phyloP scores from a whole-genome alignment of 108 stramenopile species.

The Cyclotella atomus region DNA sequence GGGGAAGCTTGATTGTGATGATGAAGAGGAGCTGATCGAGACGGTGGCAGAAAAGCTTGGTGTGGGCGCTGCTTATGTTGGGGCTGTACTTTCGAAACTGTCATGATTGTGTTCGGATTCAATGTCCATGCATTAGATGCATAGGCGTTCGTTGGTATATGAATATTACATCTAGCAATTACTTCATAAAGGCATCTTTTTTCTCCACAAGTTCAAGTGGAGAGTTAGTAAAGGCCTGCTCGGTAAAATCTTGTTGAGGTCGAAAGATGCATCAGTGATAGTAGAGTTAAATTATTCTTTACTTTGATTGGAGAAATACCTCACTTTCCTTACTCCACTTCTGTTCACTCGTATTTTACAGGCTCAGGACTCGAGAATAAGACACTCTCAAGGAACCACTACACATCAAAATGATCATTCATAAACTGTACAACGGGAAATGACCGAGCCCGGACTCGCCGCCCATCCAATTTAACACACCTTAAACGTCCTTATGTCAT shows the following conservation, averaged over 20 bases:
- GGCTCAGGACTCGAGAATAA: neutral
- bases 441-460: too few species aligned
- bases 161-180: too few species aligned
- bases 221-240: too few species aligned
- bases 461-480: too few species aligned
- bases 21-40: neutral
- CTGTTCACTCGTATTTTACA: neutral
- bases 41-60: neutral
- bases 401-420: neutral
- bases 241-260: too few species aligned
- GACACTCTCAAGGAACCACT: neutral
- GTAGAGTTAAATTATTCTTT: neutral
- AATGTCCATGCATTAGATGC: neutral
- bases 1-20: neutral
- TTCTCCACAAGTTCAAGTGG: too few species aligned
- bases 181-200: too few species aligned
- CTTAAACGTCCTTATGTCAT: slow-evolving; percentile 16
- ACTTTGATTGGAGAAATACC: neutral
- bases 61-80: neutral
- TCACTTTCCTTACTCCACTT: neutral
- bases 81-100: neutral
- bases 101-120: neutral
- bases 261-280: too few species aligned
- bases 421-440: neutral
- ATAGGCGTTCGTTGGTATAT: too few species aligned